Evolutionary conservation across 129 eudicot genomes (phyloP).

Genomic region (Deinandra increscens): DNA sequence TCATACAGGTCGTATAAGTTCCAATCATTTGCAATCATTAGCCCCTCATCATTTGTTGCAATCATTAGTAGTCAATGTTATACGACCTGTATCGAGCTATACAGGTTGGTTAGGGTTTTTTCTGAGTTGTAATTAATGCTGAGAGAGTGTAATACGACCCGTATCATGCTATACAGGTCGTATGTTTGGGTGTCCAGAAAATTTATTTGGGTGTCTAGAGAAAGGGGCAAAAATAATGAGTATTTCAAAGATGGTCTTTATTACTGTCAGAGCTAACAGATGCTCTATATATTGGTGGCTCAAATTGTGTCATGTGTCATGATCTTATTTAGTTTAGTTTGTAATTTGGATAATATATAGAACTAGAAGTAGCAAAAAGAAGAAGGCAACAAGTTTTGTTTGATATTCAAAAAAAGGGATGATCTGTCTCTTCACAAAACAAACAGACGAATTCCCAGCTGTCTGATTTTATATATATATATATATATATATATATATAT

Average conservation of each 20-base stretch:
- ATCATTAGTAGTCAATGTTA: no score
- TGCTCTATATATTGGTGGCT: background rate
- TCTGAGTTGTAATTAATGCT: no score
- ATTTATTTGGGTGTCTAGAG: no score
- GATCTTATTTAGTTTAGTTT: background rate
- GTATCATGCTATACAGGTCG: no score
- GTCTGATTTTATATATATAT: background rate
- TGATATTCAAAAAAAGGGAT: background rate
- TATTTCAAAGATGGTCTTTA: background rate
- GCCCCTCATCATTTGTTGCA: no score
- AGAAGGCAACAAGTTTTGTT: background rate
- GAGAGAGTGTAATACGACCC: no score
- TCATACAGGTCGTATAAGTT: no score
- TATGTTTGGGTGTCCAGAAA: no score
- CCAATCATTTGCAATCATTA: no score
- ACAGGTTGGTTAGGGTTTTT: no score
- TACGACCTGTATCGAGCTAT: no score
- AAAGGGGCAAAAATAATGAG: background rate
- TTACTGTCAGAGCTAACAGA: background rate
- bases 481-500: no score
- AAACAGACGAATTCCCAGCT: background rate
- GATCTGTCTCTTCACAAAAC: background rate
- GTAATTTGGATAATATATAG: background rate
- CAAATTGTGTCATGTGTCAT: background rate
- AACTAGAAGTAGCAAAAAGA: conserved; percentile 4